Evolutionary conservation across 257 asterid species (phyloP), one percentile per base, ranked within the genome.

Genomic region (Handroanthus guayacan): DNA sequence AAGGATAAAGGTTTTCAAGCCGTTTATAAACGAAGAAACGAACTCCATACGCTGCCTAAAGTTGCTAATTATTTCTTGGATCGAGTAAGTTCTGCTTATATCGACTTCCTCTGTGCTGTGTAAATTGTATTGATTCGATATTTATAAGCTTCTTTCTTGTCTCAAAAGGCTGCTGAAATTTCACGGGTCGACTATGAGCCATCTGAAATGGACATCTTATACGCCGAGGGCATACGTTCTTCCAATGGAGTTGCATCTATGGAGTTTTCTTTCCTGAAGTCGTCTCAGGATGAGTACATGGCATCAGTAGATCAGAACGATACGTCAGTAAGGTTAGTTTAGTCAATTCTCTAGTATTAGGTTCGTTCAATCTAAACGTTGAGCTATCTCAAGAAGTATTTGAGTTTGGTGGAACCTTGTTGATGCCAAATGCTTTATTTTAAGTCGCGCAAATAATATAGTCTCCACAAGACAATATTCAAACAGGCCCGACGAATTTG

Each of bases 11-110:
- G 89, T 71, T 93, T 93, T 82, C 98, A 82, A 85, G 93, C 97
- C 73, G 83, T 95, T 52, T 95, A 87, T 80, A 80, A 67, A 47
- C 89, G 97, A 66, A 87, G 95, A 81, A 86, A 85, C 54, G 98
- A 93, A 77, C 84, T 95, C 17, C 74, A 74, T 56, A 80, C 60
- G 81, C 89, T 91, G 41, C 97, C 97, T 16, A 81, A 88, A 77
- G 97, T 82, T 11, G 92, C 97, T 79, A 86, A 88, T 82, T 89
- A 95, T 80, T 93, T 95, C 88, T 74, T 95, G 51, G 95, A 91
- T 77, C 86, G 92, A 71, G 99, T 95, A 81, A 73, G 74, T 71
- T 72, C 2, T 69, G 43, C 31, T 76, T 58, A 25, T 48, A 3
- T 48, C 47, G 39, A 55, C 44, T 52, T 72, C 64, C 47, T 14